Base-by-base conservation (phyloP, 2,329 filamentous ascomycete genomes). In the Trichophyton verrucosum region DNA sequence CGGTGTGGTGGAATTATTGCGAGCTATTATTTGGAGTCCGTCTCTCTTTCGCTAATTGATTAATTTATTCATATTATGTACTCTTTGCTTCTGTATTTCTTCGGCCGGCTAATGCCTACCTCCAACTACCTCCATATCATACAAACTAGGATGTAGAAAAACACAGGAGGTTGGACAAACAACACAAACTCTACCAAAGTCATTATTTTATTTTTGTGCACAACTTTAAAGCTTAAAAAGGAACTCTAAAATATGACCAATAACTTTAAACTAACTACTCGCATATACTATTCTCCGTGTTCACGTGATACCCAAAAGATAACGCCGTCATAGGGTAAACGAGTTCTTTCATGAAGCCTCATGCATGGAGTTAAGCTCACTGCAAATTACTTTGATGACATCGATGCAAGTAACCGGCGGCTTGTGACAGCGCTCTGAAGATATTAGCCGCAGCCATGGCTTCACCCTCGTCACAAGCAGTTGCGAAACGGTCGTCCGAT, bases 401-500 rank as follows among this genome's bases (percentile, higher is more conserved):
- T 22, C 44, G n/a, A 22, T 11, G 44, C 44, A 38, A 13, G 17
- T 47, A n/a, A 17, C n/a, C n/a, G 17, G 15, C 44, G 44, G 20
- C n/a, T 8, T 9, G 8, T 20, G 8, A 20, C n/a, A 47, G 24
- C 11, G 33, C 7, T 30, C 17, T n/a, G 6, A n/a, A 33, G 49
- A 13, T 30, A 30, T 13, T 30, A n/a, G 8, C 27, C 15, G 11
- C 27, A n/a, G n/a, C 13, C 22, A 53, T 53, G 70, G 64, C 69
- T 33, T 68, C 69, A 20, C 59, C 67, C 46, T 56, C 65, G 1
- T 64, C 64, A 7, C 70, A 73, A 62, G 68, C 71, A 44, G 64
- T 76, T 55, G 65, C 66, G 42, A 75, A 74, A 66, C 72, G 74
- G 33, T 62, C 64, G 55, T 66, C 68, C 36, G 72, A 74, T 57